Conservation (phyloP, 2,329 filamentous ascomycete species). For the Ambrosiella beaveri region DNA sequence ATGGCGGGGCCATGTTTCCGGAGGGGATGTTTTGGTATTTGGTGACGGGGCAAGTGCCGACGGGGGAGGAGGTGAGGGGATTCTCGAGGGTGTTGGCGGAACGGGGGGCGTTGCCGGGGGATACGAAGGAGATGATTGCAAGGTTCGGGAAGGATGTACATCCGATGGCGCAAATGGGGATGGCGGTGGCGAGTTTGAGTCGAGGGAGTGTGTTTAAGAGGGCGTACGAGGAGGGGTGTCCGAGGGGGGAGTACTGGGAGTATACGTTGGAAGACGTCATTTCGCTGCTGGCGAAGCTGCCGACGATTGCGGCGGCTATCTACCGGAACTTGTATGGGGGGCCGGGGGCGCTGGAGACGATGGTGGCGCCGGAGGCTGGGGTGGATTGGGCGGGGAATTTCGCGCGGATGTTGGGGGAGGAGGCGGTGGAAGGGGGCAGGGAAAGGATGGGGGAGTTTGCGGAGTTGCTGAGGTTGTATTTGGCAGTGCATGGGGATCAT, state of each 20-base stretch:
- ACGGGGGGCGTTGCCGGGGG: slow-evolving; percentile 64
- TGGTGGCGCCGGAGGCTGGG: slow-evolving; percentile 57
- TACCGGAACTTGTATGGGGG: slow-evolving; percentile 73
- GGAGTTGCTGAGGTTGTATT: slow-evolving; percentile 81
- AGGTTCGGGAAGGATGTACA: slow-evolving; percentile 79
- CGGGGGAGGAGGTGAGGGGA: slow-evolving; percentile 59
- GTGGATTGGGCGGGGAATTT: slow-evolving; percentile 99
- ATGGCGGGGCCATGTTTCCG: slow-evolving; percentile 90
- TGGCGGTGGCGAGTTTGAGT: slow-evolving; percentile 88
- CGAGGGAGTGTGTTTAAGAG: slow-evolving; percentile 88
- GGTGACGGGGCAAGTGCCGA: slow-evolving; percentile 80
- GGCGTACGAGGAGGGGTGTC: slow-evolving; percentile 75
- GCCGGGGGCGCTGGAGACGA: slow-evolving; percentile 49
- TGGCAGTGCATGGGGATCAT: slow-evolving; percentile 93
- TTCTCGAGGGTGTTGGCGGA: slow-evolving; percentile 78
- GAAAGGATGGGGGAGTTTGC: slow-evolving; percentile 83
- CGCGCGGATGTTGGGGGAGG: slow-evolving; percentile 80
- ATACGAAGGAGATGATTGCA: slow-evolving; percentile 77
- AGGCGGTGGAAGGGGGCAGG: slow-evolving; percentile 13
- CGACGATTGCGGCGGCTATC: slow-evolving; percentile 91
- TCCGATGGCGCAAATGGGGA: slow-evolving; percentile 96
- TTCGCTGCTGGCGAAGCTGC: slow-evolving; percentile 84
- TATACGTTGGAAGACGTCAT: slow-evolving; percentile 93
- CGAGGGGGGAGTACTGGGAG: slow-evolving; percentile 98
- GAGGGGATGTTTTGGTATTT: slow-evolving; percentile 99